A percentile compares a stretch with the other conserved stretches of the same genome.
phyloP scores from a whole-genome alignment of 2,329 filamentous ascomycete species.

The Ceratocystis papillata region DNA sequence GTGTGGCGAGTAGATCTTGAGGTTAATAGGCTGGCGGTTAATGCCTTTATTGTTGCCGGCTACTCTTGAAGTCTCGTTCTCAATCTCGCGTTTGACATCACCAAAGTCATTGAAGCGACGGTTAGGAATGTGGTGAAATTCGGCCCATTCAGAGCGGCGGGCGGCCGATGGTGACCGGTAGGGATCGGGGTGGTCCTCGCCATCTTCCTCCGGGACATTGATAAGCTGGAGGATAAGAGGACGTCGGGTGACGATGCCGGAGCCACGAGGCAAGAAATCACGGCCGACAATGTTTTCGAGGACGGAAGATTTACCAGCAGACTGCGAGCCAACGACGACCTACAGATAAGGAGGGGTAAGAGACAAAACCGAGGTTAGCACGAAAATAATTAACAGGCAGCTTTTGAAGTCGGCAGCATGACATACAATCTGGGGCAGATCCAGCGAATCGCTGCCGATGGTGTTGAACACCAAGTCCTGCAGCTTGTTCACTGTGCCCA shows the following conservation, averaged over 20 bases:
- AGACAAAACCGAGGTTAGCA: conserved; percentile 25
- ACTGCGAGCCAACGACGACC: conserved; percentile 98
- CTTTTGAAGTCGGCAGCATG: not conserved
- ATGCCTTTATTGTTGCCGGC: conserved; percentile 95
- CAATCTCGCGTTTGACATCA: conserved; percentile 91
- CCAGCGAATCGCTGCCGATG: conserved; percentile 95
- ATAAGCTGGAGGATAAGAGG: conserved; percentile 96
- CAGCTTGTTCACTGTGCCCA: conserved; percentile 93
- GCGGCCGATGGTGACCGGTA: conserved; percentile 68
- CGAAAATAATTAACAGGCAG: conserved; percentile 7
- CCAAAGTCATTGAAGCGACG: conserved; percentile 82
- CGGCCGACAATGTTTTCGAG: conserved; percentile 97
- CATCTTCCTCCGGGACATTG: conserved; percentile 75
- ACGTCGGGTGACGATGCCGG: conserved; percentile 88
- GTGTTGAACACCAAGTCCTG: conserved; percentile 99
- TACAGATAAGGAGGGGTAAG: conserved; percentile 33
- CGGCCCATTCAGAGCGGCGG: conserved; percentile 66
- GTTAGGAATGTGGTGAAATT: conserved; percentile 91
- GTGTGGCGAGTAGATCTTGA: conserved; percentile 96
- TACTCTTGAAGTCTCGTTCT: conserved; percentile 89
- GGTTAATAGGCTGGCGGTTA: conserved; percentile 91
- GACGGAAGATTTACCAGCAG: conserved; percentile 94
- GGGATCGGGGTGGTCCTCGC: conserved; percentile 55
- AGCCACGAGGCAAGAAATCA: conserved; percentile 92
- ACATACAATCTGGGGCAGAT: conserved; percentile 93